Evolutionary conservation across 2,329 filamentous ascomycete species (phyloP).

Genomic region (Sarocladium oryzae): DNA sequence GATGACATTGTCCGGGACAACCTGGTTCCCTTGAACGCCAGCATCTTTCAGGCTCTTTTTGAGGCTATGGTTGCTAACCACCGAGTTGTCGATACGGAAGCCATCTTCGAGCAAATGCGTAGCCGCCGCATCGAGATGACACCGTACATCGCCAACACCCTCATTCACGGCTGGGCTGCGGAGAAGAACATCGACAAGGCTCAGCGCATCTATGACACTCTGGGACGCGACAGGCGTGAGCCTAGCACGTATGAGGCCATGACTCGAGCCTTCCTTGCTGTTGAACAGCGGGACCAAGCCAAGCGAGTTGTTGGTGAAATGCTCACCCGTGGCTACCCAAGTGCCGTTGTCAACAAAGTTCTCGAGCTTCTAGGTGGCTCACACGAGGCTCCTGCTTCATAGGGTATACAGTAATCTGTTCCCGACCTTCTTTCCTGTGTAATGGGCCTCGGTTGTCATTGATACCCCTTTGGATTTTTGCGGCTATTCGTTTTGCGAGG

Average conservation of each 20-base stretch:
- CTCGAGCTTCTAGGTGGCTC: conserved; percentile 72
- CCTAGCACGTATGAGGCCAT: conserved; percentile 98
- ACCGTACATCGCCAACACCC: conserved; percentile 94
- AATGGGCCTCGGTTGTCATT: conserved; percentile 17
- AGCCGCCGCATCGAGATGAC: conserved; percentile 73
- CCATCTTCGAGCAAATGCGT: conserved; percentile 70
- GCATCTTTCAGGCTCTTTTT: conserved; percentile 92
- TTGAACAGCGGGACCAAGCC: conserved; percentile 71
- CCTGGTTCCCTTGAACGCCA: conserved; percentile 67
- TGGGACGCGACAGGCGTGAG: conserved; percentile 74
- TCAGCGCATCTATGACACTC: conserved; percentile 69
- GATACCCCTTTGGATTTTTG: conserved; percentile 22
- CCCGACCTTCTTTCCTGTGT: conserved; percentile 14
- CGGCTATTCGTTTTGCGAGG: conserved; percentile 7
- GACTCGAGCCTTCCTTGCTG: conserved; percentile 85
- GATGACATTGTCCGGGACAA: conserved; percentile 67
- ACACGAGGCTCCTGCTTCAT: conserved; percentile 30
- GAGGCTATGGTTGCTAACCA: conserved; percentile 97
- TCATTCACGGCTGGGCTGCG: conserved; percentile 93
- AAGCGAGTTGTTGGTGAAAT: conserved; percentile 82
- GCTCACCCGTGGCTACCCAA: conserved; percentile 81
- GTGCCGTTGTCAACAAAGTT: conserved; percentile 89
- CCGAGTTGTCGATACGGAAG: conserved; percentile 67
- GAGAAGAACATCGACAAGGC: conserved; percentile 76
- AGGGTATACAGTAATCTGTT: conserved; percentile 9